Conservation (phyloP, 1,139 yeast species). For the Nematodospora anomalae region DNA sequence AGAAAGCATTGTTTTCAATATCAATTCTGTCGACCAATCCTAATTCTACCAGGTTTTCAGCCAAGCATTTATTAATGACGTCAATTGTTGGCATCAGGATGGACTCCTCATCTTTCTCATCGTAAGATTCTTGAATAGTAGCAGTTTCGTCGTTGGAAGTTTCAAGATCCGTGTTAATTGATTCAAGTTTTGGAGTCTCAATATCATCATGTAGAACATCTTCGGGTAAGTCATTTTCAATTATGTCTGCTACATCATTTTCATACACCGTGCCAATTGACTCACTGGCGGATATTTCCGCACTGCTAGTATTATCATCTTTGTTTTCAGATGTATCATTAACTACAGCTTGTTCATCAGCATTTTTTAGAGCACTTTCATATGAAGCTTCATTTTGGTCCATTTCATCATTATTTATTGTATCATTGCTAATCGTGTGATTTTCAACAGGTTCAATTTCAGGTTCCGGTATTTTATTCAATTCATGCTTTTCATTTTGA, state of each 20-base stretch:
- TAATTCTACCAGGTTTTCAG: background rate
- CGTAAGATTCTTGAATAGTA: background rate
- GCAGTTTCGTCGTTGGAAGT: background rate
- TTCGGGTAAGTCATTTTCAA: constrained; percentile 4
- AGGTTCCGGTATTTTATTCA: constrained; percentile 6
- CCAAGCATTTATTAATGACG: background rate
- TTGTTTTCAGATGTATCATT: background rate
- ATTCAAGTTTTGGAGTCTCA: constrained; percentile 2
- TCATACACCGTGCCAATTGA: constrained; percentile 2
- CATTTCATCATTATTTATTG: background rate
- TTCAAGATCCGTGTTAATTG: background rate
- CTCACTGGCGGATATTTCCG: background rate
- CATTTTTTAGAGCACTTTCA: constrained; percentile 2
- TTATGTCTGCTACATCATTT: constrained; percentile 12
- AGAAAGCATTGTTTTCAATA: background rate
- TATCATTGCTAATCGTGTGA: background rate
- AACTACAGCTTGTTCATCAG: constrained; percentile 9
- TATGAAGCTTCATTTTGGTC: background rate
- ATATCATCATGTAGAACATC: background rate
- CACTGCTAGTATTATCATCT: constrained; percentile 5
- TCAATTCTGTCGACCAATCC: background rate
- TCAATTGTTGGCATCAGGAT: background rate
- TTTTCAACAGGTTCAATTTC: background rate
- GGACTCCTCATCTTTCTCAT: background rate
- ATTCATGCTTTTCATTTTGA: no score